phyloP scores from a whole-genome alignment of 2,329 filamentous ascomycete species.

The Trichoderma sp. region DNA sequence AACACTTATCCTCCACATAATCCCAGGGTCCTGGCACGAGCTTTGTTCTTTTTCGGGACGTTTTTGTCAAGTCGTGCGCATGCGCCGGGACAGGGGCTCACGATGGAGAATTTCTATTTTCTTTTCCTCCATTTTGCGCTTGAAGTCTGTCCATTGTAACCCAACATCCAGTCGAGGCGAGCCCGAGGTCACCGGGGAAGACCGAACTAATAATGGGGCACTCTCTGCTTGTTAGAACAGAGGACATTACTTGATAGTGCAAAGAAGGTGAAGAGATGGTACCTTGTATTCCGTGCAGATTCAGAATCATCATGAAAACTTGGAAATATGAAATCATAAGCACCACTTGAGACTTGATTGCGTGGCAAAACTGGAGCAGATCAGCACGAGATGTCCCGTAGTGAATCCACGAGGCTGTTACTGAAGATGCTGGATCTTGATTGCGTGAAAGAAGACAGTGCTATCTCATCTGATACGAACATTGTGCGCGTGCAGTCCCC shows the following conservation, averaged over 20 bases:
- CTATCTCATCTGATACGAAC: not conserved
- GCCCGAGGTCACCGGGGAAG: conserved; percentile 9
- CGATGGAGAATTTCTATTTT: not conserved
- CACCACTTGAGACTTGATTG: not conserved
- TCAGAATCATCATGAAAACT: not conserved
- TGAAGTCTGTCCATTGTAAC: conserved; percentile 1
- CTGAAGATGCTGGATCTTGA: not conserved
- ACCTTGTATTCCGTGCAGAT: not conserved
- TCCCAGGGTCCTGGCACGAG: conserved; percentile 24
- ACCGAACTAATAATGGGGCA: conserved; percentile 2
- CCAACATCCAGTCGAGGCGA: not conserved
- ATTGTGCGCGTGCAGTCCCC: not conserved
- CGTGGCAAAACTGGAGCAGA: not conserved
- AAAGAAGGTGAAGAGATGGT: not conserved
- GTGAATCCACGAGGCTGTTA: not conserved
- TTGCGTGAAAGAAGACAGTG: not conserved
- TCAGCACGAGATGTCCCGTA: not conserved
- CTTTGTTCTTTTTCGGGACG: conserved; percentile 30
- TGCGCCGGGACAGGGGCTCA: not conserved
- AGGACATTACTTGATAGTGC: not conserved
- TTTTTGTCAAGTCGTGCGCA: conserved; percentile 24
- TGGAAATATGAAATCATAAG: not conserved
- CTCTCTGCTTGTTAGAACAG: not conserved
- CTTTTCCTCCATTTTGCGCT: not conserved
- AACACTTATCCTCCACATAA: conserved; percentile 25